phyloP scores from a whole-genome alignment of 1,139 yeast genomes.

The Meyerozyma smithsonii region DNA sequence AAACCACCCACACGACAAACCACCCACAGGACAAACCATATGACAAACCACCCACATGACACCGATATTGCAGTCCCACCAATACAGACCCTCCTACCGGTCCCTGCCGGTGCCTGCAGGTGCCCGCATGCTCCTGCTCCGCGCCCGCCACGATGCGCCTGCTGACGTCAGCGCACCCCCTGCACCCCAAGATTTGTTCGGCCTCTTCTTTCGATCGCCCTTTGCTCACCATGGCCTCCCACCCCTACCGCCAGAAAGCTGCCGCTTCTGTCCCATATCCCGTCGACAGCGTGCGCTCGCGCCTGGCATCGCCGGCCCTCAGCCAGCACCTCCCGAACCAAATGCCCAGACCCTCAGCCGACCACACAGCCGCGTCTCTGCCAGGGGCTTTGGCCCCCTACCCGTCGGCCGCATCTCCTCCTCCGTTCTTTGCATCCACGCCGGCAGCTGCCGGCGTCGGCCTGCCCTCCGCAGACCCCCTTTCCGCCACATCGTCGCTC shows the following conservation, averaged over 20 bases:
- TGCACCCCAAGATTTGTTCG: no score
- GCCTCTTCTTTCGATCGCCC: neutral
- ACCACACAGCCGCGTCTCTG: no score
- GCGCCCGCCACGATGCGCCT: neutral
- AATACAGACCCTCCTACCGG: no score
- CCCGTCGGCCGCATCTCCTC: slow-evolving; percentile 11
- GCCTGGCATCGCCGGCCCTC: neutral
- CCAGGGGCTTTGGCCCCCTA: no score
- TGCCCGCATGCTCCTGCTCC: neutral
- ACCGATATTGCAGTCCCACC: no score
- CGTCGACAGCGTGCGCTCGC: slow-evolving; percentile 14
- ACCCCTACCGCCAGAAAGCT: slow-evolving; percentile 33
- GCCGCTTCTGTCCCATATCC: slow-evolving; percentile 27
- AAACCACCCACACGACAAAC: no score
- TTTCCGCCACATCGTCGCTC: slow-evolving; percentile 36
- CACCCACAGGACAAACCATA: no score
- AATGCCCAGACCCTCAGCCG: no score
- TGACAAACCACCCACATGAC: no score
- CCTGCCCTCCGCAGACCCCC: slow-evolving; percentile 21
- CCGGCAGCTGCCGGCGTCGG: slow-evolving; percentile 18
- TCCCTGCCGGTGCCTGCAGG: neutral
- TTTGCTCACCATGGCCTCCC: slow-evolving; percentile 13
- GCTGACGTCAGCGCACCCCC: neutral
- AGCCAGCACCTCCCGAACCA: no score
- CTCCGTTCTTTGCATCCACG: slow-evolving; percentile 13